A percentile compares a stretch with the other conserved stretches of the same genome.
Evolutionary conservation across 192 early-diverging fungal genomes (phyloP).

Genomic region (Backusella parvicylindrica): DNA sequence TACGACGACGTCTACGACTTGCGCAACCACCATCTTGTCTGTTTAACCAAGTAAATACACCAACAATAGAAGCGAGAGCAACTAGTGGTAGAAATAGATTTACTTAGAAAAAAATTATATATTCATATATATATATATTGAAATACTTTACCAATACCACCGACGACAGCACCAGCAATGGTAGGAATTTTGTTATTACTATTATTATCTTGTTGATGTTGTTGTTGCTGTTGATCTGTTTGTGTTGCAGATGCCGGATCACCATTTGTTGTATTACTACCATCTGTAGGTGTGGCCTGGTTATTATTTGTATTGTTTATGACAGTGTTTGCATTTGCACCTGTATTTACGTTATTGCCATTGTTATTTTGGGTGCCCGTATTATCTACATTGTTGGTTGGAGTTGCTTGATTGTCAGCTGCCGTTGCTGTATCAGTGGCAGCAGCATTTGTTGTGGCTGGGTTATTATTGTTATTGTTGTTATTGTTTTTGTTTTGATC

Average conservation of each 20-base stretch:
- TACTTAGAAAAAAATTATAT: neutral
- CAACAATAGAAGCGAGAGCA: constrained; percentile 27
- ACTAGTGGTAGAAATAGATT: constrained; percentile 3
- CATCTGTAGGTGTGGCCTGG: neutral
- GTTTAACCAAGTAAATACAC: constrained; percentile 29
- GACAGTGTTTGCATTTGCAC: neutral
- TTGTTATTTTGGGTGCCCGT: neutral
- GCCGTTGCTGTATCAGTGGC: neutral
- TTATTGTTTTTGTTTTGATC: too few species aligned
- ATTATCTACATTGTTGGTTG: neutral
- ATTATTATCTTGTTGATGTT: neutral
- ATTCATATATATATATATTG: neutral
- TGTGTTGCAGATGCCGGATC: neutral
- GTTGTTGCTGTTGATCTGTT: neutral
- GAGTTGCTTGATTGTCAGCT: neutral
- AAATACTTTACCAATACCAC: constrained; percentile 7
- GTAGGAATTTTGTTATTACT: neutral
- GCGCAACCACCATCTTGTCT: constrained; percentile 27
- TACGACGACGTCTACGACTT: neutral
- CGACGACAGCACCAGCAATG: constrained; percentile 16
- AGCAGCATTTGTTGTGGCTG: neutral
- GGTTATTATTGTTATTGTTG: neutral
- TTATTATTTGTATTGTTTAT: neutral
- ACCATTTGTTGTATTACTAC: neutral
- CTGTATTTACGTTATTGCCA: neutral